Evolutionary conservation across 495 filamentous ascomycete species (phyloP).

Genomic region (Penicillium robsamsonii): DNA sequence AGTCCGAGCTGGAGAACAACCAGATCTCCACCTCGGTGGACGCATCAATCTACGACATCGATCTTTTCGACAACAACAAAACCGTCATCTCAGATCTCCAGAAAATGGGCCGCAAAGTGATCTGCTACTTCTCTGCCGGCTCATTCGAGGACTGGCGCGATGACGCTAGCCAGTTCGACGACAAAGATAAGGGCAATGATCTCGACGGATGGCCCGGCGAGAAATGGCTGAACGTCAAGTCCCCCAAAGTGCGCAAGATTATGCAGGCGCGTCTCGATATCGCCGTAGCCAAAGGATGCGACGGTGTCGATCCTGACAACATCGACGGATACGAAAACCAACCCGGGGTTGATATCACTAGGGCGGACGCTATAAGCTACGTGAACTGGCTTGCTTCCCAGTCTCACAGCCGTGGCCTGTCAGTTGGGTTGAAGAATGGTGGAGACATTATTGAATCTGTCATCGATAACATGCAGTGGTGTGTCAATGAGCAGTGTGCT

Average conservation of each 20-base stretch:
- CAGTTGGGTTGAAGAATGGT: slow-evolving; percentile 67
- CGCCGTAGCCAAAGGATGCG: slow-evolving; percentile 60
- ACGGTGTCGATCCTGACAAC: slow-evolving; percentile 72
- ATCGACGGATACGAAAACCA: slow-evolving; percentile 62
- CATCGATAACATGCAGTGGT: slow-evolving; percentile 59
- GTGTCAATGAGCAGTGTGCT: slow-evolving; percentile 72
- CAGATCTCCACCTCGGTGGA: slow-evolving; percentile 38
- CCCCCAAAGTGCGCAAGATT: slow-evolving; percentile 55
- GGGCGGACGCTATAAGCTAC: slow-evolving; percentile 54
- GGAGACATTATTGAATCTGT: slow-evolving; percentile 57
- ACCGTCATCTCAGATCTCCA: slow-evolving; percentile 50
- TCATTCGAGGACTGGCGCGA: slow-evolving; percentile 58
- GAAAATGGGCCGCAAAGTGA: slow-evolving; percentile 50
- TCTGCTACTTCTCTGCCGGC: slow-evolving; percentile 75
- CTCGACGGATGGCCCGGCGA: slow-evolving; percentile 65
- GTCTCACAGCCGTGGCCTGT: slow-evolving; percentile 46
- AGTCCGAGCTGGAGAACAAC: slow-evolving; percentile 34
- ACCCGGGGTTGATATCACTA: slow-evolving; percentile 56
- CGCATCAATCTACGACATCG: slow-evolving; percentile 58
- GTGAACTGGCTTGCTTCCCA: slow-evolving; percentile 56
- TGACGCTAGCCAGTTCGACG: slow-evolving; percentile 53
- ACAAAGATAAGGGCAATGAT: slow-evolving; percentile 49
- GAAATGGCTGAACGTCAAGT: slow-evolving; percentile 62
- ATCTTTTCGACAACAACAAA: slow-evolving; percentile 54
- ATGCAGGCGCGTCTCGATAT: slow-evolving; percentile 58